Conservation (phyloP, 2,329 filamentous ascomycete genomes). For the Onygenales sp. region DNA sequence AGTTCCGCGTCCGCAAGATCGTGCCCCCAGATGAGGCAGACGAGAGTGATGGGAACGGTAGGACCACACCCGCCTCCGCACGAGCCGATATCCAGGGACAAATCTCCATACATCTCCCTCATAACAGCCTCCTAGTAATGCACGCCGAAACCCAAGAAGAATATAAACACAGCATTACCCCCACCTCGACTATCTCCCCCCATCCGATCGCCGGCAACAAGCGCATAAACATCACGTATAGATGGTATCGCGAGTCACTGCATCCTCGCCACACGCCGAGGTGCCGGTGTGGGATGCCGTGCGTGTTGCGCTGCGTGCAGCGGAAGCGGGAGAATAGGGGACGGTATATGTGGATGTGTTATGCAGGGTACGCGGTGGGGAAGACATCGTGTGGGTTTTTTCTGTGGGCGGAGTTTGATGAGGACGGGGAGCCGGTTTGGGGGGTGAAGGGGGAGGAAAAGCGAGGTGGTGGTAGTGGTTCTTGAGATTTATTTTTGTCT, state of each 20-base stretch:
- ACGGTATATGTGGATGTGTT: constrained; percentile 89
- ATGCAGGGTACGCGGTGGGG: constrained; percentile 46
- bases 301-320: constrained; percentile 67
- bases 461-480: neutral
- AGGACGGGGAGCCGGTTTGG: constrained; percentile 74
- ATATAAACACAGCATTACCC: constrained; percentile 84
- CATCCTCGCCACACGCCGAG: constrained; percentile 69
- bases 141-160: constrained; percentile 96
- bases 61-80: constrained; percentile 6
- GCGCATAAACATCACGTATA: constrained; percentile 89
- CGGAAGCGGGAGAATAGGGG: constrained; percentile 67
- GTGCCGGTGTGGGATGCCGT: constrained; percentile 64
- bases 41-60: constrained; percentile 9
- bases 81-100: constrained; percentile 63
- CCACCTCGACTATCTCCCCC: constrained; percentile 66
- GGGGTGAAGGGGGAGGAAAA: constrained; percentile 11
- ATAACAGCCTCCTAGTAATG: constrained; percentile 92
- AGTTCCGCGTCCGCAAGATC: constrained; percentile 78
- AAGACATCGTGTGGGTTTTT: constrained; percentile 63
- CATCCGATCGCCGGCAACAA: constrained; percentile 73
- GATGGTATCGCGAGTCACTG: constrained; percentile 68
- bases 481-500: neutral
- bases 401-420: constrained; percentile 76
- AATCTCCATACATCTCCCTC: constrained; percentile 85
- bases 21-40: constrained; percentile 45